Conservation (phyloP, 805 yeast species). For the Huiozyma naganishii region DNA sequence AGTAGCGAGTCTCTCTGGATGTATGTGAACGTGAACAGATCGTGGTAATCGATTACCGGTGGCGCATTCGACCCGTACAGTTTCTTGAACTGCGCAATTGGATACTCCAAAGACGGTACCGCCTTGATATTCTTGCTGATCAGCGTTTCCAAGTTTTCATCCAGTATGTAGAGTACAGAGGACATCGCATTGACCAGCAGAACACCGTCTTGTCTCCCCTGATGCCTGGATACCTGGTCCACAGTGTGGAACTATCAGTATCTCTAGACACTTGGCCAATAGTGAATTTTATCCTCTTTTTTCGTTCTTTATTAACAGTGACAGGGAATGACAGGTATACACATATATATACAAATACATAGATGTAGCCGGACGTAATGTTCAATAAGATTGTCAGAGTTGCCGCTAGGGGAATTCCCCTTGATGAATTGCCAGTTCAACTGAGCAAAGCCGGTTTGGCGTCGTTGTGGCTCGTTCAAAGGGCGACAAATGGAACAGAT, state of each 20-base stretch:
- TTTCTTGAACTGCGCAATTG: slow-evolving; percentile 14
- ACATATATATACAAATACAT: not conserved
- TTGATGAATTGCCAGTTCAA: too few species aligned
- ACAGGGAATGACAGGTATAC: too few species aligned
- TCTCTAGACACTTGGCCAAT: not conserved
- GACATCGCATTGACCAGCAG: slow-evolving; percentile 2
- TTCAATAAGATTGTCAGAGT: slow-evolving; percentile 29
- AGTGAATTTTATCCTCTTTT: too few species aligned
- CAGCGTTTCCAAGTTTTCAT: slow-evolving; percentile 22
- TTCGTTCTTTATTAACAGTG: too few species aligned
- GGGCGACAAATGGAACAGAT: not conserved
- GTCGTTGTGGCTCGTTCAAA: not conserved
- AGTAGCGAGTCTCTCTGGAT: slow-evolving; percentile 20
- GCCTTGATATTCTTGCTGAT: slow-evolving; percentile 19
- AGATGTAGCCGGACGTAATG: slow-evolving; percentile 19
- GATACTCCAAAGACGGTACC: slow-evolving; percentile 14
- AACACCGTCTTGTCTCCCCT: too few species aligned
- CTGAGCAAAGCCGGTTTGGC: slow-evolving; percentile 5
- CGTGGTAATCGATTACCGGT: slow-evolving; percentile 9
- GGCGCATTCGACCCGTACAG: slow-evolving; percentile 8
- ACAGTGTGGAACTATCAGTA: not conserved
- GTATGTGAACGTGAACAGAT: slow-evolving; percentile 8
- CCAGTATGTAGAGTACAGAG: slow-evolving; percentile 14
- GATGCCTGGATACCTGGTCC: not conserved
- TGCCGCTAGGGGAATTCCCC: slow-evolving; percentile 10